phyloP scores from a whole-genome alignment of 2,329 filamentous ascomycete species.

The Xylaria sp. region DNA sequence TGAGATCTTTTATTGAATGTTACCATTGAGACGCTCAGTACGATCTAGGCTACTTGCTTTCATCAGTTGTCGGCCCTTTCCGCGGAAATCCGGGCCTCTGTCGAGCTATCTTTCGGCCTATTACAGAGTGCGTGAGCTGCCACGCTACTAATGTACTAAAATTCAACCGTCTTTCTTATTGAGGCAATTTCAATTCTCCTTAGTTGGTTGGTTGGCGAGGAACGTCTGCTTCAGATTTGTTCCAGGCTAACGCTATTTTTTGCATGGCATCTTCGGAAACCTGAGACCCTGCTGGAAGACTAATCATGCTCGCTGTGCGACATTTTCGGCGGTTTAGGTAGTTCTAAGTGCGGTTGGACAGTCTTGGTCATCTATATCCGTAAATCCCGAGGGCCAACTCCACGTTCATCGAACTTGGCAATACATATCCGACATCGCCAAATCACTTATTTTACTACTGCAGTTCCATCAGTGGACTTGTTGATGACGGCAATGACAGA shows the following conservation, averaged over 20 bases:
- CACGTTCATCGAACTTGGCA: background rate
- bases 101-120: slow-evolving; percentile 24
- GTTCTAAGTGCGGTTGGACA: slow-evolving; percentile 11
- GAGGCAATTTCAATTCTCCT: slow-evolving; percentile 32
- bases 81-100: slow-evolving; percentile 32
- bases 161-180: slow-evolving; percentile 20
- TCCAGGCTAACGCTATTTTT: slow-evolving; percentile 29
- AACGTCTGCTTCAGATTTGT: slow-evolving; percentile 27
- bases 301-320: slow-evolving; percentile 36
- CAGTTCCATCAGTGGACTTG: slow-evolving; percentile 6
- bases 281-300: slow-evolving; percentile 25
- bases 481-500: slow-evolving; percentile 22
- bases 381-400: slow-evolving; percentile 20
- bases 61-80: slow-evolving; percentile 34
- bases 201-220: background rate
- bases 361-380: slow-evolving; percentile 24
- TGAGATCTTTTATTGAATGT: too few relatives aligned
- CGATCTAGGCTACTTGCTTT: background rate
- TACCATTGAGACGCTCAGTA: too few relatives aligned
- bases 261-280: slow-evolving; percentile 9
- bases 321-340: slow-evolving; percentile 39
- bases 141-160: background rate
- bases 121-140: slow-evolving; percentile 7
- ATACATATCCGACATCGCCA: slow-evolving; percentile 16
- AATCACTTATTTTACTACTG: slow-evolving; percentile 15